Base-by-base conservation (phyloP, 306 rosid genomes). In the Dryas drummondii region DNA sequence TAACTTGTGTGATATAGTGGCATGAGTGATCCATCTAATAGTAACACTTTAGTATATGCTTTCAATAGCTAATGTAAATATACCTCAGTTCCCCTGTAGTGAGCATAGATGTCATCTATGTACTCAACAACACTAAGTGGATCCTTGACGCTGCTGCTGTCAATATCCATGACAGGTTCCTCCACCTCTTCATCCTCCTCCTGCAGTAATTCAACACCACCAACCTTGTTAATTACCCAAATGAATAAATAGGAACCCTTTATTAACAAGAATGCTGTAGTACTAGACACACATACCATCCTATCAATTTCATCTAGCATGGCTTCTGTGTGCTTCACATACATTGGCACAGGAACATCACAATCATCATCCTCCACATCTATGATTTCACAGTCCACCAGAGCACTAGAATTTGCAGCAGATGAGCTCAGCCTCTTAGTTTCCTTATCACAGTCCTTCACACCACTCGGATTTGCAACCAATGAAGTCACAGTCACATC, bases 241-340 rank as follows among this genome's bases (percentile, higher is more conserved):
- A 64, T 16, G 15, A 51, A 11, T 32, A 48, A 5, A 19, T 12
- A 9, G 4, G 8, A 22, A 7, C 40, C 46, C 15, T 9, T 13
- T 19, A 51, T n/a, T 1, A 27, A 41, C 15, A 71, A 42, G 26
- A 32, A 41, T 16, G 22, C 6, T 3, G 12, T 22, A 50, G 41
- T 46, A 55, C 46, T 32, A 48, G 62, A 48, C 49, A 17, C 12
- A 74, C 80, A 53, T 80, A 87, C 91, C 91, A 85, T 87, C 49
- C 75, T 72, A 77, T 87, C 87, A 70, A 78, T 80, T 66, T 85
- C 91, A 19, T 85, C 89, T 65, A 87, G 58, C 82, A 87, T 80
- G n/a, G 89, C 88, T 79, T 87, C 87, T 11, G 91, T 87, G 72
- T 85, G 89, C 48, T 83, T 86, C 67, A 87, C 91, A 70, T 80